Conservation (phyloP, 345 rosid species). For the Moricandia moricandioides region DNA sequence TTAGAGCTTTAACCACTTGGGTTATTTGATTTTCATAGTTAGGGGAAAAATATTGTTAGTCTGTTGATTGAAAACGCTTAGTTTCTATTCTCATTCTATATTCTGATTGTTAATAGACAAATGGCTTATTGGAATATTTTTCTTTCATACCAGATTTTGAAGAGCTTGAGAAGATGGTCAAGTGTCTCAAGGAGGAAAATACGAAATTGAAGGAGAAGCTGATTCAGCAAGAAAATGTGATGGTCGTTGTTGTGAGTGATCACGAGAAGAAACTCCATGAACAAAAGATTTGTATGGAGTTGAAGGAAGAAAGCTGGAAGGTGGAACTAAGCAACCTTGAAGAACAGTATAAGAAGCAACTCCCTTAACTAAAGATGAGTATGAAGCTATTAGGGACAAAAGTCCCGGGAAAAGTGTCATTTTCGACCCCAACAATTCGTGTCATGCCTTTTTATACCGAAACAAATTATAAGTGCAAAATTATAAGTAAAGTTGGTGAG, state of each 20-base stretch:
- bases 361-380: neutral
- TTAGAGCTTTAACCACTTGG: neutral
- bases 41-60: neutral
- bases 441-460: no score
- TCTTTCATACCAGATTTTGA: neutral
- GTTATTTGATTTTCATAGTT: neutral
- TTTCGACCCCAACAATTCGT: no score
- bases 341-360: neutral
- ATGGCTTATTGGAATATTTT: neutral
- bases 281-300: neutral
- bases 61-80: neutral
- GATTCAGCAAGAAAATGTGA: neutral
- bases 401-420: no score
- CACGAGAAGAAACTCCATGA: neutral
- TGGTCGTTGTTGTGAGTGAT: neutral
- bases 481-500: no score
- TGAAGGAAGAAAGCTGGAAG: neutral
- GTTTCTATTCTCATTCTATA: neutral
- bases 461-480: no score
- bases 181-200: neutral
- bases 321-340: neutral
- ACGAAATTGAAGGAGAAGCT: neutral
- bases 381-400: no score
- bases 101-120: neutral
- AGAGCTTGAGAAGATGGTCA: neutral